These are phyloP conservation scores for Ogataea corticis DNA, from an alignment of 805 yeast species.

Conservation along the genomic window DNA sequence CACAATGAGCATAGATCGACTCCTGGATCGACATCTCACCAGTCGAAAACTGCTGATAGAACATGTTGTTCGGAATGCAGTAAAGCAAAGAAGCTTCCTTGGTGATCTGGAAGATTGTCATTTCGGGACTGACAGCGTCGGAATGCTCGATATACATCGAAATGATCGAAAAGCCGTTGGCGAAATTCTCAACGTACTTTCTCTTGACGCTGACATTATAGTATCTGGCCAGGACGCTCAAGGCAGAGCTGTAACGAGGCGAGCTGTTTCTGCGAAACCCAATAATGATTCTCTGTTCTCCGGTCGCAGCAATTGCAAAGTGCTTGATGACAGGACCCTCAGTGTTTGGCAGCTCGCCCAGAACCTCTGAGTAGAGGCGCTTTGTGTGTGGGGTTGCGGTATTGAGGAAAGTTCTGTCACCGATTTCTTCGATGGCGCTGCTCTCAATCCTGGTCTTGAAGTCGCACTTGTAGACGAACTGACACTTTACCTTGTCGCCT, in stretches of 20 bases:
- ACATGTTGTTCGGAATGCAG: conserved; percentile 85
- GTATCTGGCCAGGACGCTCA: conserved; percentile 83
- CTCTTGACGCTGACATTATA: conserved; percentile 82
- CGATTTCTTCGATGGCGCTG: conserved; percentile 62
- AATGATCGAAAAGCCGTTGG: conserved; percentile 82
- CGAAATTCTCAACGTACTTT: conserved; percentile 91
- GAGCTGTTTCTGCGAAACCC: conserved; percentile 86
- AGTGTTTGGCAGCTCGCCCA: conserved; percentile 64
- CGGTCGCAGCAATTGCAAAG: conserved; percentile 72
- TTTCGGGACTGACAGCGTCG: conserved; percentile 54
- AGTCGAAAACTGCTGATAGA: conserved; percentile 67
- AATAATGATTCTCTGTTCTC: conserved; percentile 84
- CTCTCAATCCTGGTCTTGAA: conserved; percentile 38
- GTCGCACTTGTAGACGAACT: conserved; percentile 78
- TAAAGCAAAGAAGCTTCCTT: conserved; percentile 92
- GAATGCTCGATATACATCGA: conserved; percentile 80
- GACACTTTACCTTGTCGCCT: conserved; percentile 55
- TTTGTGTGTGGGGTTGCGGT: conserved; percentile 82
- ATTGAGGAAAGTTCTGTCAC: conserved; percentile 75
- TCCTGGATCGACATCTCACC: conserved; percentile 91
- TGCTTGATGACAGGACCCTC: conserved; percentile 94
- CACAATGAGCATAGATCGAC: conserved; percentile 91
- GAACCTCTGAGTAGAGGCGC: conserved; percentile 68
- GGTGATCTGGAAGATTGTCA: conserved; percentile 83
- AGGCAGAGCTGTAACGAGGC: conserved; percentile 83